These are phyloP conservation scores for Yamadazyma ubonensis DNA, from an alignment of 805 yeast genomes.

Conservation along the genomic window DNA sequence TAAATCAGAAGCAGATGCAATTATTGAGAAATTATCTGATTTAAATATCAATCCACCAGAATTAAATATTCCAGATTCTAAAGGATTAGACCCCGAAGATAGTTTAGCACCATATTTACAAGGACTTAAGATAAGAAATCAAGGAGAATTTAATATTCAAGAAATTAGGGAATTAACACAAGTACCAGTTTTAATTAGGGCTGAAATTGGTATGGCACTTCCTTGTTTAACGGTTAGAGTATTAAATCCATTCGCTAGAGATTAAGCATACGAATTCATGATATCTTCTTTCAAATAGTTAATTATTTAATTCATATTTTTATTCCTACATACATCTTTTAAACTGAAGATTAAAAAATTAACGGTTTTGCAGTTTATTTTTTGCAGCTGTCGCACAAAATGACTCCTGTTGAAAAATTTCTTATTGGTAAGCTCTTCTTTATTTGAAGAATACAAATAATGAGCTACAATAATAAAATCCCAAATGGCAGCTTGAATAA, in stretches of 20 bases:
- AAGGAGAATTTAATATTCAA: constrained; percentile 65
- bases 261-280: no score
- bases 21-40: constrained; percentile 47
- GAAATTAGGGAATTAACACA: constrained; percentile 74
- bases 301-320: not conserved
- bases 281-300: not conserved
- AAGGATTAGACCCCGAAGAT: not conserved
- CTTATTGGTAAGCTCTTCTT: constrained; percentile 3
- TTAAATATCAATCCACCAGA: constrained; percentile 54
- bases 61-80: constrained; percentile 21
- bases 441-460: no score
- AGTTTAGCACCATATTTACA: constrained; percentile 57
- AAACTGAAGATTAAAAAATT: no score
- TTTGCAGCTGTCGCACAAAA: constrained; percentile 4
- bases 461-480: no score
- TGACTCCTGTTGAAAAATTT: constrained; percentile 2
- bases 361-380: no score
- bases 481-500: no score
- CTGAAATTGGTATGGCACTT: constrained; percentile 92
- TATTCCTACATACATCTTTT: no score
- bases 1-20: constrained; percentile 34
- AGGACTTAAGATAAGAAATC: constrained; percentile 56
- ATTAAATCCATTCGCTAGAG: constrained; percentile 70
- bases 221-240: constrained; percentile 94
- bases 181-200: constrained; percentile 82